These are phyloP conservation scores for Colletotrichum higginsianum DNA, from an alignment of 2,329 filamentous ascomycete species.

Conservation along the genomic window DNA sequence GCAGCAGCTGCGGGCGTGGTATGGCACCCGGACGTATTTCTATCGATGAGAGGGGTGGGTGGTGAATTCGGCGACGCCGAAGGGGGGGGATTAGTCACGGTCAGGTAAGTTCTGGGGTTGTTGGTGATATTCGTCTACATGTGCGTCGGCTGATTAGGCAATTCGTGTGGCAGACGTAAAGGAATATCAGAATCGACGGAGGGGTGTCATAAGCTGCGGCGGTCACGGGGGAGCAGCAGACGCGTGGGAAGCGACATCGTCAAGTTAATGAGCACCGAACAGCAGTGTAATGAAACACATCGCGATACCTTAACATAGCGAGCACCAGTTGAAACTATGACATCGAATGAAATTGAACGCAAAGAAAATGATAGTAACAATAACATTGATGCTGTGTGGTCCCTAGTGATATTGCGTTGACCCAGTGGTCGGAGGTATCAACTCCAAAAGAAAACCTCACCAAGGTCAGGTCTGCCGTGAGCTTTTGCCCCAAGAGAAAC, in stretches of 20 bases:
- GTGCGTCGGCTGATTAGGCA: neutral
- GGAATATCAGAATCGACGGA: neutral
- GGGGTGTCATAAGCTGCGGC: no score
- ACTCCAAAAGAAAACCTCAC: neutral
- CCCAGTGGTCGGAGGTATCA: neutral
- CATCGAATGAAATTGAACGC: rapidly evolving
- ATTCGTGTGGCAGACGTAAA: rapidly evolving
- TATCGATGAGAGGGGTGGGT: neutral
- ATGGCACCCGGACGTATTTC: neutral
- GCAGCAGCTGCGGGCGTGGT: constrained; percentile 11
- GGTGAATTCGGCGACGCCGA: no score
- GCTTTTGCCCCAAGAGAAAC: neutral
- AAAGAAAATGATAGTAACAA: neutral
- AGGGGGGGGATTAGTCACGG: neutral
- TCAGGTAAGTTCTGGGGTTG: neutral
- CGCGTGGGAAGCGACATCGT: neutral
- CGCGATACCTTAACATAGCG: neutral
- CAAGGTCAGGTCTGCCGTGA: neutral
- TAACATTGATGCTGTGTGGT: neutral
- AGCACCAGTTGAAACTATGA: neutral
- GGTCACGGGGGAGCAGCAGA: no score
- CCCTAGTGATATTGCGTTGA: no score
- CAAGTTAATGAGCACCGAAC: neutral
- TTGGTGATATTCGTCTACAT: neutral
- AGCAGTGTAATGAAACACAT: neutral